Base-by-base conservation (phyloP, 306 rosid genomes). In the Cucumis melo region DNA sequence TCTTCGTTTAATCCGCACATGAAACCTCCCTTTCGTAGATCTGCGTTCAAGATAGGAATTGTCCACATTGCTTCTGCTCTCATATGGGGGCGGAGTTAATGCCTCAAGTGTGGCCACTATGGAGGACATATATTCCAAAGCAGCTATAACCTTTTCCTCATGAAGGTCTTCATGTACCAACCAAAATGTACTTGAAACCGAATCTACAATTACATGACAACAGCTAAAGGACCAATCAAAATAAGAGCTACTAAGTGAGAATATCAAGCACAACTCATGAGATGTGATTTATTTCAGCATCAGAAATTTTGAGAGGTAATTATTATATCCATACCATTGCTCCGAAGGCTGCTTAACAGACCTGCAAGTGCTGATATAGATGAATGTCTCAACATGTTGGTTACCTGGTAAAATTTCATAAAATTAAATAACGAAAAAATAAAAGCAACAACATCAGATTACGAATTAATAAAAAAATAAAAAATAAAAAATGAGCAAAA, bases 71-170 rank as follows among this genome's bases (percentile, higher is more conserved):
- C 82, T 68, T 76, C 73, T 80, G 73, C 75, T 82, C 81, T 74
- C 84, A 86, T 80, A 81, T 63, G 84, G 77, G 75, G 84, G 85
- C 12, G 76, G 84, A 81, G 82, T 83, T 65, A 80, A 68, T 80
- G 94, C 91, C 80, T 91, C 94, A 70, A 90, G 75, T 60, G 86
- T 83, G 21, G 92, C 97, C 74, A 90, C 93, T 79, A 93, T 87
- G 20, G 98, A 87, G 81, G 98, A 93, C 85, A 90, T 80, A 82
- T 93, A 93, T 60, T 90, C 98, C 65, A 93, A 84, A 79, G 62
- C 78, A 50, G 92, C 82, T 54, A 80, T 80, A 71, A 86, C 83
- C 85, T 84, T 91, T 75, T 90, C 94, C 68, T 91, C 96, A 73
- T 89, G 95, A 85, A 93, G 97, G 80, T 93, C 97, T 23, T 90